phyloP scores from a whole-genome alignment of 225 moss, liverwort and hornwort genomes.

The Rhytidiadelphus loreus region DNA sequence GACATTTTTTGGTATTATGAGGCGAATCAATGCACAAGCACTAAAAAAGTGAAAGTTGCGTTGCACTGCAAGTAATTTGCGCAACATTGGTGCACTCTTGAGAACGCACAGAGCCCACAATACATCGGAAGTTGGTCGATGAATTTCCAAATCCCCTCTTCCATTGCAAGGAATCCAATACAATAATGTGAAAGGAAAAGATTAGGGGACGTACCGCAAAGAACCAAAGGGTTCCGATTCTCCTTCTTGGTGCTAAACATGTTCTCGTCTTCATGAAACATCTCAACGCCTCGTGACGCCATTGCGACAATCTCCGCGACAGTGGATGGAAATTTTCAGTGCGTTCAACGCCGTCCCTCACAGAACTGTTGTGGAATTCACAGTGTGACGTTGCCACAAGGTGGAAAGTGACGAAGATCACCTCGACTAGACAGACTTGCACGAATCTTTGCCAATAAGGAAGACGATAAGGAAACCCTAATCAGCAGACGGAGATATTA shows the following conservation, averaged over 20 bases:
- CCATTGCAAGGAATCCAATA: not conserved
- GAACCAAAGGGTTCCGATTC: slow-evolving; percentile 66
- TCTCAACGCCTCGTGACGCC: not conserved
- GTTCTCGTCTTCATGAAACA: slow-evolving; percentile 24
- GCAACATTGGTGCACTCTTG: not conserved
- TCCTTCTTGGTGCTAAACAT: slow-evolving; percentile 65
- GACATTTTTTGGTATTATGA: not conserved
- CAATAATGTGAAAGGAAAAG: not conserved
- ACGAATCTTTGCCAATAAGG: not conserved
- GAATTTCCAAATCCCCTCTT: not conserved
- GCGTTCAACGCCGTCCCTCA: not conserved
- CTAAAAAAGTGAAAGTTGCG: not conserved
- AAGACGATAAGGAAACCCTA: not conserved
- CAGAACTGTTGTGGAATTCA: not conserved
- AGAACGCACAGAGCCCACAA: not conserved
- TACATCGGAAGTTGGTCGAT: not conserved
- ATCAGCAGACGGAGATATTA: not conserved
- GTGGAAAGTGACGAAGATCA: not conserved
- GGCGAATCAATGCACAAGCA: not conserved
- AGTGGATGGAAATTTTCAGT: not conserved
- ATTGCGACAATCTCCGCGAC: not conserved
- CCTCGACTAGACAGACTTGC: not conserved
- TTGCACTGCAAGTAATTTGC: not conserved
- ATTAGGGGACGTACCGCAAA: slow-evolving; percentile 27
- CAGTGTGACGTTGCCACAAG: not conserved